These are phyloP conservation scores for Neurospora tetrasperma DNA, from an alignment of 495 filamentous ascomycete species.

Conservation along the genomic window DNA sequence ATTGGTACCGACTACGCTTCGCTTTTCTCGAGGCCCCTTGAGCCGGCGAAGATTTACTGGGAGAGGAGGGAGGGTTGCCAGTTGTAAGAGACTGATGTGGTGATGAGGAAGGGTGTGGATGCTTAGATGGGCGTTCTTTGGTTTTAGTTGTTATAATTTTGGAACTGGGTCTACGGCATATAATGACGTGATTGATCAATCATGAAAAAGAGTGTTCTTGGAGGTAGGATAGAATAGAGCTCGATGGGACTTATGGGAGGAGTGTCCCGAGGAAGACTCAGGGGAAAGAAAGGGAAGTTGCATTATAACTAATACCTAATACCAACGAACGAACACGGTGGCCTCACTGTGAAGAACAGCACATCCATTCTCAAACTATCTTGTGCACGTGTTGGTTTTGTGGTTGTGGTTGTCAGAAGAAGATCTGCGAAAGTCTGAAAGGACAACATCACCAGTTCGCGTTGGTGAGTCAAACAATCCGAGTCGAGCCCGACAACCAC, in stretches of 20 bases:
- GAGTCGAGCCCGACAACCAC: neutral
- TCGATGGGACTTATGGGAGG: neutral
- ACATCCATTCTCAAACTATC: neutral
- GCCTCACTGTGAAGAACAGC: neutral
- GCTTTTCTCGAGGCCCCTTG: slow-evolving; percentile 50
- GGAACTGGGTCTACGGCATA: neutral
- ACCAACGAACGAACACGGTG: neutral
- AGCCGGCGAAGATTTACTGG: slow-evolving; percentile 57
- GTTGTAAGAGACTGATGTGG: neutral
- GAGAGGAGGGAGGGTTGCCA: slow-evolving; percentile 38
- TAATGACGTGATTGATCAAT: neutral
- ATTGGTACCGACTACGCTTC: slow-evolving; percentile 80
- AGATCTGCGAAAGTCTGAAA: neutral
- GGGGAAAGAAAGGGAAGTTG: neutral
- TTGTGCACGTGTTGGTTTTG: neutral
- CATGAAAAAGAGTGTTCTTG: neutral
- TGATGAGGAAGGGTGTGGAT: neutral
- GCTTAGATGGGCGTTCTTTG: neutral
- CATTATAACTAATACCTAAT: neutral
- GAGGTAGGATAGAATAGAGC: neutral
- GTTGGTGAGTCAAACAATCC: neutral
- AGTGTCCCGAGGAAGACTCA: neutral
- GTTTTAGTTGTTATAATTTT: neutral
- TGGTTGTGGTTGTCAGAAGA: neutral
- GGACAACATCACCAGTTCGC: neutral